Base-by-base conservation (phyloP, 495 filamentous ascomycete species). In the Cladorrhinum samala region DNA sequence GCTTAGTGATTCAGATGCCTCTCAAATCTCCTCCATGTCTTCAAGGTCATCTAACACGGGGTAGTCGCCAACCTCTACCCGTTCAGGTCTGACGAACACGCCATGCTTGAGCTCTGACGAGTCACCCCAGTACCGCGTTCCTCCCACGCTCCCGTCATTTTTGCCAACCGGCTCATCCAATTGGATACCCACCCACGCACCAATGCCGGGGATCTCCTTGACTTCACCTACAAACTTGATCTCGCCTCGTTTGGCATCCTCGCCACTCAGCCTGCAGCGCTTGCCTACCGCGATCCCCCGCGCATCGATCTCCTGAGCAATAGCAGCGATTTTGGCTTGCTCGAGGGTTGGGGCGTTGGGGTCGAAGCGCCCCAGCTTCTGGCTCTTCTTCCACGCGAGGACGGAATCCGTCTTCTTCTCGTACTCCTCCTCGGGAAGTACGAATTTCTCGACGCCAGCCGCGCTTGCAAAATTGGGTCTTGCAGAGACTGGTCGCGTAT, bases 341-440 rank as follows among this genome's bases (percentile, higher is more conserved):
- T 89, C 82, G 19, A 83, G 78, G 52, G 73, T 78, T 17, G 87
- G 83, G 5, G 91, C 88, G 59, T 80, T 78, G 2, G 93, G 93
- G 65, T 96, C 91, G 70, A 98, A 98, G 24, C 93, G 90, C 36
- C 93, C 93, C 19, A 98, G 79, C 61, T 95, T 89, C 60, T 95
- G 83, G 18, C 83, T 77, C 70, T 86, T 88, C 74, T 98, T 98
- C 88, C 89, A 96, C 9, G 90, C 87, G 38, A 95, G 78, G 14
- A 98, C 93, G 20, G 86, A 91, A 71, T 95, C 87, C 21, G 83
- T 72, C 51, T 88, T 88, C 50, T 81, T 80, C 62, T 88, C 87
- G 73, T 98, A 98, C 51, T 88, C 83, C 17, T 85, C 80, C 24
- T 77, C 71, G 17, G 91, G 88, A 69, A 98, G 83, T 53, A 82